Conservation (phyloP, 1,284 basidiomycete species). For the Meira nashicola region DNA sequence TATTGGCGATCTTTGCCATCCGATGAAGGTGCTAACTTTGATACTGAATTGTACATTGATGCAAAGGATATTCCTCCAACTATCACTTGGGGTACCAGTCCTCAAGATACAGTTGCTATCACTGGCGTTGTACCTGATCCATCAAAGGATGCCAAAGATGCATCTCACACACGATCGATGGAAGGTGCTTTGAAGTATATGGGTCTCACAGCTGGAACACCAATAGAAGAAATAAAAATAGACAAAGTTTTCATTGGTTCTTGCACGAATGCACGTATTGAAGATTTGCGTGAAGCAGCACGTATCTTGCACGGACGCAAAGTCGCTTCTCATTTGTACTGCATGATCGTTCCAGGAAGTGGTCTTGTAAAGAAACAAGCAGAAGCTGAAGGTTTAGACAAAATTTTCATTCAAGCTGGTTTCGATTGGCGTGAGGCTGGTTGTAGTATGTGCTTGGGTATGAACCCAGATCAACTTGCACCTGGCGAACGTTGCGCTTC, state of each 20-base stretch:
- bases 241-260: slow-evolving; percentile 53
- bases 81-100: slow-evolving; percentile 50
- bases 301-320: slow-evolving; percentile 47
- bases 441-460: slow-evolving; percentile 52
- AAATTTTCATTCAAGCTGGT: slow-evolving; percentile 49
- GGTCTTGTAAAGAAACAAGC: slow-evolving; percentile 52
- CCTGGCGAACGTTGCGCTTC: slow-evolving; percentile 52
- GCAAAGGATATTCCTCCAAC: slow-evolving; percentile 50
- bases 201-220: slow-evolving; percentile 44
- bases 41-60: slow-evolving; percentile 43
- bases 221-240: slow-evolving; percentile 50
- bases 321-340: slow-evolving; percentile 40
- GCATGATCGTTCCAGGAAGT: slow-evolving; percentile 51
- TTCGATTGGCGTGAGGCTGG: slow-evolving; percentile 53
- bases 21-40: slow-evolving; percentile 46
- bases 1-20: slow-evolving; percentile 48
- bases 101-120: slow-evolving; percentile 48
- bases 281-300: slow-evolving; percentile 48
- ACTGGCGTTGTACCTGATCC: slow-evolving; percentile 47
- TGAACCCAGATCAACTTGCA: slow-evolving; percentile 51
- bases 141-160: slow-evolving; percentile 36
- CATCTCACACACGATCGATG: slow-evolving; percentile 34
- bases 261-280: slow-evolving; percentile 51
- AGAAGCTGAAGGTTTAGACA: slow-evolving; percentile 51
- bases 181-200: slow-evolving; percentile 48